A percentile compares a stretch with the other conserved stretches of the same genome.
These are phyloP conservation scores for Austroboletus olivaceoglutinosus DNA, from an alignment of 1,284 basidiomycete species.

Conservation along the genomic window DNA sequence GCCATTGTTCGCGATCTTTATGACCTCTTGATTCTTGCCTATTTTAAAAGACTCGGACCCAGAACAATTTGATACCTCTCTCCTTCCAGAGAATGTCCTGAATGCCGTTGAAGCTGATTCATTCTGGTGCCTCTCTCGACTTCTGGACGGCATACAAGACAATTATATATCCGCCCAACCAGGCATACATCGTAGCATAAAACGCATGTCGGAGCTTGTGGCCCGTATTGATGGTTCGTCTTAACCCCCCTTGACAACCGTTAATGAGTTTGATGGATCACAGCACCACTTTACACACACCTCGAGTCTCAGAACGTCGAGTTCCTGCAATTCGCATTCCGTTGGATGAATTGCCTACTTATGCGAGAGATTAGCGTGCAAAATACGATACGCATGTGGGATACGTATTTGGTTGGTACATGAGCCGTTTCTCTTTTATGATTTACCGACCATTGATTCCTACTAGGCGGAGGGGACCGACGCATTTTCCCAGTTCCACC, in stretches of 20 bases:
- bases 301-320: slow-evolving; percentile 89
- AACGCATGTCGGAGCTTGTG: slow-evolving; percentile 89
- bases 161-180: slow-evolving; percentile 96
- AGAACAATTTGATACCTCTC: slow-evolving; percentile 77
- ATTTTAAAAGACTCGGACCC: slow-evolving; percentile 72
- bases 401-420: slow-evolving; percentile 86
- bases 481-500: slow-evolving; percentile 94
- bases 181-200: slow-evolving; percentile 89
- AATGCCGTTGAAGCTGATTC: slow-evolving; percentile 91
- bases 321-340: slow-evolving; percentile 98
- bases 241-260: not conserved
- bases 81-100: slow-evolving; percentile 69
- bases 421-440: not conserved
- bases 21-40: slow-evolving; percentile 6
- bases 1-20: slow-evolving; percentile 3
- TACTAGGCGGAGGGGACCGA: slow-evolving; percentile 88
- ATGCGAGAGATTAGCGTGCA: slow-evolving; percentile 95
- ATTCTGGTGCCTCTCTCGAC: slow-evolving; percentile 94
- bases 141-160: slow-evolving; percentile 95
- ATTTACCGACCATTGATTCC: slow-evolving; percentile 1
- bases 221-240: slow-evolving; percentile 81
- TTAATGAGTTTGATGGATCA: not conserved
- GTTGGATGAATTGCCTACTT: slow-evolving; percentile 97
- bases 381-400: slow-evolving; percentile 98
- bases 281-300: slow-evolving; percentile 80